Base-by-base conservation (phyloP, 176 grass and related monocot species). In the Paspalum notatum region DNA sequence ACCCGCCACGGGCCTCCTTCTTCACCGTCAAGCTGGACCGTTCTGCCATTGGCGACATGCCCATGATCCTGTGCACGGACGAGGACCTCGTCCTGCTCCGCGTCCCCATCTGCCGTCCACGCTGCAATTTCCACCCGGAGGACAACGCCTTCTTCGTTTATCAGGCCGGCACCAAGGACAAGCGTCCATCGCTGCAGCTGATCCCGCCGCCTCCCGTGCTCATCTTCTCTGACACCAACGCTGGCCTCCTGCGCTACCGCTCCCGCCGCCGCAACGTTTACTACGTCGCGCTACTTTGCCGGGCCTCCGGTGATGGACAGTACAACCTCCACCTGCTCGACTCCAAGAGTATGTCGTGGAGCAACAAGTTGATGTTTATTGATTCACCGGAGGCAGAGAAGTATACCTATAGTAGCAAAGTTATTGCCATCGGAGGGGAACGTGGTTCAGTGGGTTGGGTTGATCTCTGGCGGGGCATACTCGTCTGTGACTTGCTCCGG, bases 401-500 rank as follows among this genome's bases (percentile, higher is more conserved):
- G 27, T 9, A 11, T 17, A 12, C 11, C 13, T 2, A 4, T 0
- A 1, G 22, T 0, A 39, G 5, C 79, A 62, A n/a, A 18, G 55
- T 62, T 25, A 51, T 82, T 43, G 50, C 55, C 1, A 9, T 82
- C 7, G 66, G 66, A 38, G 66, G 66, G 10, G 16, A 60, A 20
- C 2, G 4, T 8, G 45, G 56, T 32, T 17, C 27, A 8, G 3
- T 82, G 1, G 80, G 80, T 44, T 72, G 56, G 68, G 67, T 50
- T 0, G 44, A 82, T 9, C 68, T 72, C 55, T 25, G 26, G 44
- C 8, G 16, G 0, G 67, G 66, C 25, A 60, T 81, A 12, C 42
- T 71, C 43, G 14, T 81, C 54, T 62, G 68, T n/a, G 68, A 73
- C 44, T 27, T 72, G 7, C 55, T 82, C 17, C 64, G 3, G 13